Evolutionary conservation across 2,329 filamentous ascomycete species (phyloP).

Genomic region (Metarhizium sp.): DNA sequence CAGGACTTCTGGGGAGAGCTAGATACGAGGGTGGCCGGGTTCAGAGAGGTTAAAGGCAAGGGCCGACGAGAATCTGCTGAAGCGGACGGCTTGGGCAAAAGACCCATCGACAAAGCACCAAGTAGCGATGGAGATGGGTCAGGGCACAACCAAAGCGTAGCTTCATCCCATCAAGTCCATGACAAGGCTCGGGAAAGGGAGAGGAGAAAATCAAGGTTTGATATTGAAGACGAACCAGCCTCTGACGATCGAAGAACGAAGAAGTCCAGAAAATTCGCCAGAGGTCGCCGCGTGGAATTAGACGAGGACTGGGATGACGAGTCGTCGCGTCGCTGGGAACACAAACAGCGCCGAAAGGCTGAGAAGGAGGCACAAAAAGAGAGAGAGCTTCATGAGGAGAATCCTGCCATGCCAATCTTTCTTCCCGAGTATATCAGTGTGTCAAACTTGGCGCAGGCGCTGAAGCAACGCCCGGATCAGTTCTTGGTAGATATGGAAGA

Average conservation of each 20-base stretch:
- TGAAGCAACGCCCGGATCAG: constrained; percentile 59
- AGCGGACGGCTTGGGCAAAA: not conserved
- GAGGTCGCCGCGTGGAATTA: constrained; percentile 8
- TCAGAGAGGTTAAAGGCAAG: constrained; percentile 8
- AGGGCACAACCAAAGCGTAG: not conserved
- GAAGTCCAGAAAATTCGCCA: constrained; percentile 13
- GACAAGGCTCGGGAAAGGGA: constrained; percentile 10
- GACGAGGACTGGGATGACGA: constrained; percentile 32
- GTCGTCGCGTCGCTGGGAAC: constrained; percentile 24
- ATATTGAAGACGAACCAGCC: constrained; percentile 14
- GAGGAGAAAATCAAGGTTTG: constrained; percentile 21
- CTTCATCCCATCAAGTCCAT: not conserved
- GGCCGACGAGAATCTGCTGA: not conserved
- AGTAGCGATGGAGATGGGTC: not conserved
- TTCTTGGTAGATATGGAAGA: constrained; percentile 71
- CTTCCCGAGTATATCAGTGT: constrained; percentile 90
- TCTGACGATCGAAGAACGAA: constrained; percentile 14
- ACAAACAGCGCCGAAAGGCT: constrained; percentile 30
- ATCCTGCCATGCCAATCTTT: constrained; percentile 52
- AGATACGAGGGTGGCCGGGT: constrained; percentile 10
- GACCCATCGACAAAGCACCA: not conserved
- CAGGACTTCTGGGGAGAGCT: constrained; percentile 18
- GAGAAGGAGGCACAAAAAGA: constrained; percentile 31
- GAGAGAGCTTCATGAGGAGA: constrained; percentile 28
- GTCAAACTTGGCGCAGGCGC: constrained; percentile 65